Base-by-base conservation (phyloP, 352 stramenopile species). In the Pilasporangium apinafurcum region DNA sequence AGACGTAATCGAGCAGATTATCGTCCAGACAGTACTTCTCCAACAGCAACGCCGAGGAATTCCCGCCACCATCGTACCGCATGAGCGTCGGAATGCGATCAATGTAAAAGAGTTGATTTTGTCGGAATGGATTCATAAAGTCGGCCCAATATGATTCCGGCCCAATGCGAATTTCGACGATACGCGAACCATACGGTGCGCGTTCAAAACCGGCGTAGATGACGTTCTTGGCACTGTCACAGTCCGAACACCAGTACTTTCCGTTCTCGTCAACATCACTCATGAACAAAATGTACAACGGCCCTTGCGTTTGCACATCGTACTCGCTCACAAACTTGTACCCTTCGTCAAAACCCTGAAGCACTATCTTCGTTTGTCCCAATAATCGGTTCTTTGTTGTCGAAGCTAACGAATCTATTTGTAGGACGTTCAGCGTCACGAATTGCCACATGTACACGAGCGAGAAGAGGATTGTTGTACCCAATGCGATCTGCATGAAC, bases 101-200 rank as follows among this genome's bases (percentile, higher is more conserved):
- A 26, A 92, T 87, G 56, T 88, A 88, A 46, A 92, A 87, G 27
- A 87, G 56, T 49, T 86, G 71, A 44, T 89, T 87, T 55, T 88
- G 75, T 20, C 65, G 59, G 48, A 92, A 92, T 22, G 66, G 54
- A 35, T 92, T 92, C 50, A 68, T 68, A 40, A 84, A 53, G 51
- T 92, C 62, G 51, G 77, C 74, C 79, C 79, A 92, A 24, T 85
- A 70, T 3, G 46, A 44, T 9, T 75, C 44, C 2, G 63, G 42
- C 0, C 79, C 79, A 1, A 89, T 57, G 37, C 75, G 76, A 29
- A 92, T 83, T 51, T 92, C 79, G 17, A 86, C 56, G 24, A 92
- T 46, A 12, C 70, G 65, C 4, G 76, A 85, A 41, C 72, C 59
- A 16, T 68, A 53, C 12, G 79, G 79, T 12, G 79, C 75, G 6